A percentile compares a stretch with the other conserved stretches of the same genome.
These are phyloP conservation scores for Persicaria tinctoria DNA, from an alignment of 148 eudicot species.

Conservation along the genomic window DNA sequence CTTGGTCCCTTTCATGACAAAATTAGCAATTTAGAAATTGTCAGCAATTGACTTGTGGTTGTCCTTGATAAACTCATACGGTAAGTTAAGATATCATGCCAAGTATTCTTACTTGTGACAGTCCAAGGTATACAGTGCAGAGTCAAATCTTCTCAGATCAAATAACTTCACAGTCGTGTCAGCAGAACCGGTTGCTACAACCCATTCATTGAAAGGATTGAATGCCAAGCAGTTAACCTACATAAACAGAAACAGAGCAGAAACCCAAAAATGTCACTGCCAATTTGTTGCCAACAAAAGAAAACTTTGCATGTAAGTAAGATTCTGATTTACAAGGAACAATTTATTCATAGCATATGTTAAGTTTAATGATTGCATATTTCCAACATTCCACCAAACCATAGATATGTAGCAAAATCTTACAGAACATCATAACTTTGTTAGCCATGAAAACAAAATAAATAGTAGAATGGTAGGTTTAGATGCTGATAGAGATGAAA, in stretches of 20 bases:
- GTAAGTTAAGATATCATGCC: background rate
- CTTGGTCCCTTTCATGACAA: slow-evolving; percentile 58
- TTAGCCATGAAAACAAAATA: background rate
- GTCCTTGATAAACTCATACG: background rate
- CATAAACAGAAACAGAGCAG: background rate
- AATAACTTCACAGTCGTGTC: slow-evolving; percentile 61
- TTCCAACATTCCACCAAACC: background rate
- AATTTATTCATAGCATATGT: background rate
- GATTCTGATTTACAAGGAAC: background rate
- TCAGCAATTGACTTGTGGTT: background rate
- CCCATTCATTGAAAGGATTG: slow-evolving; percentile 79
- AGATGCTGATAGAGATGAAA: background rate
- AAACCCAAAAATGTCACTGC: slow-evolving; percentile 1
- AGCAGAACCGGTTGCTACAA: slow-evolving; percentile 70
- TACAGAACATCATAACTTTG: background rate
- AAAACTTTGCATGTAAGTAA: background rate
- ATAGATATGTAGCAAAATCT: background rate
- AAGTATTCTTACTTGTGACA: slow-evolving; percentile 64
- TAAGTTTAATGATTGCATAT: background rate
- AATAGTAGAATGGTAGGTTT: background rate
- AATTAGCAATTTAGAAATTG: background rate
- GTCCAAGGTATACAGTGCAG: slow-evolving; percentile 65
- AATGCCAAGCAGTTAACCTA: slow-evolving; percentile 79
- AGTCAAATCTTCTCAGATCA: slow-evolving; percentile 51
- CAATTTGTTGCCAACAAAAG: background rate